phyloP scores from a whole-genome alignment of 1,139 yeast genomes.

The Yamadazyma jaroonii region DNA sequence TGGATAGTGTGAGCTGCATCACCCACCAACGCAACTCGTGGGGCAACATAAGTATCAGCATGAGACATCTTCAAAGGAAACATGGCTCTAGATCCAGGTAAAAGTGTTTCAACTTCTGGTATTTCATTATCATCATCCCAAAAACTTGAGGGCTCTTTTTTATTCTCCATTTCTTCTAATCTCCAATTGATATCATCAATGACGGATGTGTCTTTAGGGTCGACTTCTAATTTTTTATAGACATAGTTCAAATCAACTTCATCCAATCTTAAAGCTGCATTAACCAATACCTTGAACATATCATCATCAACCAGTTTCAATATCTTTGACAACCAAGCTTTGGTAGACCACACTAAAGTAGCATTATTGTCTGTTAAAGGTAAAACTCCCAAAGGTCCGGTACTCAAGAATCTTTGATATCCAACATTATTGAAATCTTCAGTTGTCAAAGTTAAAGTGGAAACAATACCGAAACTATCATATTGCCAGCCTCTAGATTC shows the following conservation, averaged over 20 bases:
- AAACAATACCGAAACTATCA: conserved; percentile 86
- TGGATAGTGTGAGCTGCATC: conserved; percentile 99
- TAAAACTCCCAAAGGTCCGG: conserved; percentile 90
- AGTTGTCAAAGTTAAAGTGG: conserved; percentile 71
- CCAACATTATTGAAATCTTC: conserved; percentile 72
- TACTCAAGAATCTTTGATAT: conserved; percentile 90
- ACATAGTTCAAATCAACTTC: conserved; percentile 43
- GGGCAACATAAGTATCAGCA: conserved; percentile 83
- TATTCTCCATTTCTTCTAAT: conserved; percentile 40
- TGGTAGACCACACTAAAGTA: conserved; percentile 89
- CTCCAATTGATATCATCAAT: conserved; percentile 76
- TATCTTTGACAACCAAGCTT: conserved; percentile 69
- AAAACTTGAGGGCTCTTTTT: conserved; percentile 26
- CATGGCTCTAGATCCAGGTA: conserved; percentile 69
- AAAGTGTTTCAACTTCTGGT: conserved; percentile 31
- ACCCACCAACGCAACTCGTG: conserved; percentile 87
- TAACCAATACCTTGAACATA: conserved; percentile 67
- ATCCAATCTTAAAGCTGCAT: conserved; percentile 79
- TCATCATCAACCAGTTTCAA: conserved; percentile 57
- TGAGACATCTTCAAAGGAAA: conserved; percentile 90
- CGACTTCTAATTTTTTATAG: conserved; percentile 26
- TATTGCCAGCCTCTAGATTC: conserved; percentile 93
- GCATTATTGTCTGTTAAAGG: conserved; percentile 87
- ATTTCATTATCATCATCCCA: conserved; percentile 7
- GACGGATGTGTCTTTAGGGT: conserved; percentile 48